Evolutionary conservation across 2,329 filamentous ascomycete genomes (phyloP).

Genomic region (Apiospora phragmitis): DNA sequence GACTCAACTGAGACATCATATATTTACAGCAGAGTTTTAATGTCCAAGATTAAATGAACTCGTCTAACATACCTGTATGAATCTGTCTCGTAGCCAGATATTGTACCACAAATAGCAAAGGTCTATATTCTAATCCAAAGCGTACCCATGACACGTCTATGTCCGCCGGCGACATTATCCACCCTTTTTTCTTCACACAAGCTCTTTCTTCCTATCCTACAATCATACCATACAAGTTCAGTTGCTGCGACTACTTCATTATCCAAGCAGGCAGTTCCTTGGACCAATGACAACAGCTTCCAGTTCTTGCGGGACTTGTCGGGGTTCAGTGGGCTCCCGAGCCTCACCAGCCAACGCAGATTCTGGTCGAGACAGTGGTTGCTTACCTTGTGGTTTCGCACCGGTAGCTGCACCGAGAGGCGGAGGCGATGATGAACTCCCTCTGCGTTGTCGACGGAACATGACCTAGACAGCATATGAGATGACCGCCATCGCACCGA

Average conservation of each 20-base stretch:
- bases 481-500: too few relatives aligned
- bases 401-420: not conserved
- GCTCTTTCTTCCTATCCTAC: not conserved
- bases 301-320: not conserved
- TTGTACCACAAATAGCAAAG: not conserved
- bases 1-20: not conserved
- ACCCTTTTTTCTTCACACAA: not conserved
- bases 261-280: not conserved
- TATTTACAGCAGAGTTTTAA: not conserved
- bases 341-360: not conserved
- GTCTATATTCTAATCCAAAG: not conserved
- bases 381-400: not conserved
- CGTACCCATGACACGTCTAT: not conserved
- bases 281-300: not conserved
- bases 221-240: not conserved
- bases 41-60: not conserved
- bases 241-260: not conserved
- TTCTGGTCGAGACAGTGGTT: not conserved
- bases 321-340: too few relatives aligned
- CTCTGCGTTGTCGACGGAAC: not conserved
- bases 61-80: not conserved
- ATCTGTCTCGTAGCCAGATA: not conserved
- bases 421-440: not conserved
- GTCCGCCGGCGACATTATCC: not conserved
- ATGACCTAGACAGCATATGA: not conserved